Evolutionary conservation across 345 rosid species (phyloP).

Genomic region (Citrus cavaleriei): DNA sequence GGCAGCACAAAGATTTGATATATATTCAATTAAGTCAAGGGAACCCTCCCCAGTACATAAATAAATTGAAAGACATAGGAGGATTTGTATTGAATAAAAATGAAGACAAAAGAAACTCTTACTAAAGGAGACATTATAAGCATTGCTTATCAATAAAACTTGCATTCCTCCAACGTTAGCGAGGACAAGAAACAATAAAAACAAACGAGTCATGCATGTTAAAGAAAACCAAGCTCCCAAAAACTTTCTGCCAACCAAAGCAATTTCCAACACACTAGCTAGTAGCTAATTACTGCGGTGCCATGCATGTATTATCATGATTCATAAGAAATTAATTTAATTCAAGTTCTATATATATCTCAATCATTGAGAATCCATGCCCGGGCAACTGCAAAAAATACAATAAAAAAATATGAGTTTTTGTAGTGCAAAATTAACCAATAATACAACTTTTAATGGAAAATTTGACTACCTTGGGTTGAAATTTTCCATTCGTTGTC

Average conservation of each 20-base stretch:
- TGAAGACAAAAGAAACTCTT: neutral
- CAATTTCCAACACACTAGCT: no score
- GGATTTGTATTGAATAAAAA: neutral
- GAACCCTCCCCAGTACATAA: no score
- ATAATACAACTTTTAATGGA: neutral
- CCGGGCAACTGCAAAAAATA: conserved; percentile 22
- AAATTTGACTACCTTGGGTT: conserved; percentile 30
- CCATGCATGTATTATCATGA: neutral
- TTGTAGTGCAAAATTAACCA: no score
- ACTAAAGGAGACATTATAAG: no score
- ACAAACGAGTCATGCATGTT: neutral
- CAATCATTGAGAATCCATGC: conserved; percentile 27
- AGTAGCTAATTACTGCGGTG: neutral
- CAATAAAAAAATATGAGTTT: neutral
- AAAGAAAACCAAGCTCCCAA: no score
- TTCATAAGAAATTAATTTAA: neutral
- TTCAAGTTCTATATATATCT: neutral
- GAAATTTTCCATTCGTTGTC: conserved; percentile 44
- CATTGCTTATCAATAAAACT: no score
- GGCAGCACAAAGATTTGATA: no score
- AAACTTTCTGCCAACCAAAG: no score
- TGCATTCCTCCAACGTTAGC: neutral
- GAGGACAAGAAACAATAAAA: neutral
- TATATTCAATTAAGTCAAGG: no score
- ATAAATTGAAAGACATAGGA: neutral